A percentile compares a stretch with the other conserved stretches of the same genome.
These are phyloP conservation scores for Didymella segeticola DNA, from an alignment of 2,329 filamentous ascomycete genomes.

Conservation along the genomic window DNA sequence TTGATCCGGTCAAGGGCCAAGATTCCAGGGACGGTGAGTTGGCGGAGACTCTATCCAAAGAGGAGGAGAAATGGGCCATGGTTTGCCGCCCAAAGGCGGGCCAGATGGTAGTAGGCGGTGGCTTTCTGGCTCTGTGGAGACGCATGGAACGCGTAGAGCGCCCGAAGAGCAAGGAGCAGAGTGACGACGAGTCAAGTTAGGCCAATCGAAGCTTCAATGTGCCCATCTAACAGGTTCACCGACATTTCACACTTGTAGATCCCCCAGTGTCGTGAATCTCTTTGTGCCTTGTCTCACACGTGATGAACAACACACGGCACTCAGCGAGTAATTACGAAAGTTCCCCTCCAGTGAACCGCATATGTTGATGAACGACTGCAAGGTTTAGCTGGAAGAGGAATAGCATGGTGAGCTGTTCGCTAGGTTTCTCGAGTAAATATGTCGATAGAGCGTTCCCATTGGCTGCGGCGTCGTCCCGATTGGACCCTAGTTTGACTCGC, in stretches of 20 bases:
- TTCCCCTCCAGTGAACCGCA: slow-evolving; percentile 13
- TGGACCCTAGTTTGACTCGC: slow-evolving; percentile 26
- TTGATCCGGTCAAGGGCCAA: slow-evolving; percentile 30
- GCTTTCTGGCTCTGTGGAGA: slow-evolving; percentile 48
- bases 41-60: slow-evolving; percentile 31
- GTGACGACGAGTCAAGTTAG: slow-evolving; percentile 4
- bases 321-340: slow-evolving; percentile 15
- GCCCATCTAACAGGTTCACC: slow-evolving; percentile 8
- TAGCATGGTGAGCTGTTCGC: slow-evolving; percentile 19
- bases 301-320: slow-evolving; percentile 18
- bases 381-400: slow-evolving; percentile 12
- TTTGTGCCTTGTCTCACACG: slow-evolving; percentile 11
- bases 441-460: slow-evolving; percentile 25
- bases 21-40: slow-evolving; percentile 39
- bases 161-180: slow-evolving; percentile 11
- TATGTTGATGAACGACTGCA: slow-evolving; percentile 13
- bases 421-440: slow-evolving; percentile 5
- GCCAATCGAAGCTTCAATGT: slow-evolving; percentile 8
- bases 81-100: slow-evolving; percentile 49
- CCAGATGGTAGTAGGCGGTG: slow-evolving; percentile 45
- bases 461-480: slow-evolving; percentile 19
- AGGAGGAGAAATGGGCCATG: slow-evolving; percentile 44
- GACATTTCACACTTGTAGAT: slow-evolving; percentile 5
- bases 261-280: slow-evolving; percentile 2
- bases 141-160: slow-evolving; percentile 45